Evolutionary conservation across 495 filamentous ascomycete species (phyloP), one percentile per base, ranked within the genome.

Genomic region (Sordaria brevicollis): DNA sequence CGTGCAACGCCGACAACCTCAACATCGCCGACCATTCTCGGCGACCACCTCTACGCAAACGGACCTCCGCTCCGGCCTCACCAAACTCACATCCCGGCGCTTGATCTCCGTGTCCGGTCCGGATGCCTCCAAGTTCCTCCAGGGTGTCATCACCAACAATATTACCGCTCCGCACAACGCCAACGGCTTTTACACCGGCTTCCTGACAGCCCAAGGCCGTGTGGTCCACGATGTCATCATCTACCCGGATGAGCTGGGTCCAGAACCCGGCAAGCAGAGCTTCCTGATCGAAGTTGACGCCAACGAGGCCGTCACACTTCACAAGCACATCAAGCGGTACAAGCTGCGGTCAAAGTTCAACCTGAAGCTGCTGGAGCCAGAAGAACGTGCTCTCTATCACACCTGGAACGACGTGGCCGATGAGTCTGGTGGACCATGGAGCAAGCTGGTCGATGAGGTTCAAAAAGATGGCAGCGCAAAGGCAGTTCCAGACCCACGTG

Each of bases 181-280:
- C 66, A 10, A 79, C 70, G 88, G 88, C 17, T 87, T 88, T 77
- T 97, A 96, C 81, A 82, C 87, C 29, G 91, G 89, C 2, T 97
- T 99, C 75, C 86, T 99, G 13, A 96, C 89, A 73, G 92, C 93
- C 21, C 87, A 90, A 72, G 94, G 95, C 54, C 86, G 92, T 43
- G 83, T 97, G 10, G 82, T 97, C 33, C 87, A 93, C 79, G 95
- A 99, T 78, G 91, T 92, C 33, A 97, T 97, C 81, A 83, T 99
- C 35, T 97, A 95, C 82, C 89, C 89, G 4, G 77, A 85, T 54
- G 77, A 83, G 38, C 73, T 80, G 65, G 70, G 78, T 7, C 78
- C 81, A 6, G 85, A 87, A n/a, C 82, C 81, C 10, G 82, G 81
- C 19, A 74, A 81, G 15, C 49, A 33, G 49, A 75, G 75, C 25